Conservation (phyloP, 2,329 filamentous ascomycete genomes). For the Colletotrichum viniferum region DNA sequence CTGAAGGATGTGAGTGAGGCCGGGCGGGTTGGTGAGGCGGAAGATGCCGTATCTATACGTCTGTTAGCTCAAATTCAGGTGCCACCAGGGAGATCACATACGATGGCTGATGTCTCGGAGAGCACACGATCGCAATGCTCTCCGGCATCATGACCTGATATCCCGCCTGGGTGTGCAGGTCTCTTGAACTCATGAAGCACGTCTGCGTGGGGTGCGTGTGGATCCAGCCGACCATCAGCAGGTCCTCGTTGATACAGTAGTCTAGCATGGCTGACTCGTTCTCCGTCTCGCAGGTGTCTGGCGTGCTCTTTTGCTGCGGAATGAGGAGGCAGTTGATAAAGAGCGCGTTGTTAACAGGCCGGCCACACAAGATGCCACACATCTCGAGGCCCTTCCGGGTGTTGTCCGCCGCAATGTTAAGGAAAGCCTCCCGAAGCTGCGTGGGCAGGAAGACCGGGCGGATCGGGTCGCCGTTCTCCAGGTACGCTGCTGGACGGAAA, state of each 20-base stretch:
- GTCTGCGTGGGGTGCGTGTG: conserved; percentile 97
- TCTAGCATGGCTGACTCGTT: conserved; percentile 87
- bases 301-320: conserved; percentile 86
- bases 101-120: conserved; percentile 79
- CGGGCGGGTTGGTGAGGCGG: conserved; percentile 90
- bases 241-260: conserved; percentile 82
- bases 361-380: conserved; percentile 92
- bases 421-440: conserved; percentile 74
- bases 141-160: conserved; percentile 98
- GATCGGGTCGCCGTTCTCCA: conserved; percentile 87
- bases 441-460: conserved; percentile 87
- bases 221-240: conserved; percentile 94
- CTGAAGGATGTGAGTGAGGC: conserved; percentile 80
- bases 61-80: background rate
- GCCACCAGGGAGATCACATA: conserved; percentile 47
- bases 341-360: conserved; percentile 87
- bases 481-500: conserved; percentile 83
- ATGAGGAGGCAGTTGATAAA: conserved; percentile 91
- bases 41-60: conserved; percentile 81
- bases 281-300: conserved; percentile 92
- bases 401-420: conserved; percentile 76
- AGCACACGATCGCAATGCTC: conserved; percentile 95
- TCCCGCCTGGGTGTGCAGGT: conserved; percentile 90
- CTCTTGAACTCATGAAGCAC: conserved; percentile 95
- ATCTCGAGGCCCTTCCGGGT: conserved; percentile 87